Percentiles rank a stretch among this genome's conserved stretches.
Evolutionary conservation across 352 stramenopile species (phyloP).

Genomic region (Blastocystis sp.): DNA sequence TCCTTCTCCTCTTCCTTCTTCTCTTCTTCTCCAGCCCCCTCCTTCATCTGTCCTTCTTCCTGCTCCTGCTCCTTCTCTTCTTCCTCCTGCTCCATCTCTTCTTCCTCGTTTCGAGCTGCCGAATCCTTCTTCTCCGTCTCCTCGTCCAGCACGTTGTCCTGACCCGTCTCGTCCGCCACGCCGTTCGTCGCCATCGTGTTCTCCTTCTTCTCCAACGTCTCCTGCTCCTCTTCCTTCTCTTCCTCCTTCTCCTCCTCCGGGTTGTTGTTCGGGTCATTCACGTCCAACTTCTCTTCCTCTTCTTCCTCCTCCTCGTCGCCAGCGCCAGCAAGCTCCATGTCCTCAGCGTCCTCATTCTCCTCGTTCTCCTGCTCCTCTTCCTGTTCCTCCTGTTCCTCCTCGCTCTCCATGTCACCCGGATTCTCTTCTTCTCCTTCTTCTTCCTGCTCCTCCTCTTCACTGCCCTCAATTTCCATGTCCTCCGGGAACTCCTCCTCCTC

Average conservation of each 20-base stretch:
- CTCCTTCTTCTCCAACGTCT: slow-evolving; percentile 81
- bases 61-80: slow-evolving; percentile 67
- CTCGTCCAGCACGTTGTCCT: slow-evolving; percentile 7
- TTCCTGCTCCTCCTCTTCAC: slow-evolving; percentile 81
- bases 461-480: slow-evolving; percentile 85
- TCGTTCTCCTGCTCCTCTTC: slow-evolving; percentile 77
- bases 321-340: no score
- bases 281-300: slow-evolving; percentile 81
- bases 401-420: slow-evolving; percentile 84
- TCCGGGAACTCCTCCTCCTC: slow-evolving; percentile 81
- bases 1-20: slow-evolving; percentile 80
- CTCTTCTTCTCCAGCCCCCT: slow-evolving; percentile 77
- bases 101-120: slow-evolving; percentile 70
- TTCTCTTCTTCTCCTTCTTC: slow-evolving; percentile 81
- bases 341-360: slow-evolving; percentile 75
- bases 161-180: slow-evolving; percentile 79
- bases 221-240: slow-evolving; percentile 83
- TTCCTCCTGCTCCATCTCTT: slow-evolving; percentile 67
- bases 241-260: slow-evolving; percentile 79
- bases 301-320: slow-evolving; percentile 78
- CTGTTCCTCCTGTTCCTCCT: slow-evolving; percentile 73
- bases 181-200: slow-evolving; percentile 80
- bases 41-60: slow-evolving; percentile 76
- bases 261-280: no score
- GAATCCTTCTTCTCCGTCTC: background rate